These are phyloP conservation scores for Strobilomyces confusus DNA, from an alignment of 768 basidiomycete genomes.

Conservation along the genomic window DNA sequence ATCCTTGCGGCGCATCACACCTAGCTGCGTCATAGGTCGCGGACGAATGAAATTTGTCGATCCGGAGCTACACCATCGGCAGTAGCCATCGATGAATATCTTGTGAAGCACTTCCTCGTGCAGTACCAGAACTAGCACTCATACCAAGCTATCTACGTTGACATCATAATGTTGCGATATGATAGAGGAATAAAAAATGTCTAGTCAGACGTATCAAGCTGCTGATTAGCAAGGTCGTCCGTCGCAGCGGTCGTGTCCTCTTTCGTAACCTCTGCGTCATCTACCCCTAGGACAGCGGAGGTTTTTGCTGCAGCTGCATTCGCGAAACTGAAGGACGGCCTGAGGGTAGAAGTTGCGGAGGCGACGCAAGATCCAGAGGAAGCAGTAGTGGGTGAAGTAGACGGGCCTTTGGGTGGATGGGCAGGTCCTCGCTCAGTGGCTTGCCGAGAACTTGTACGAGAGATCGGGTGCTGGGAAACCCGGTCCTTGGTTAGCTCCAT, in stretches of 20 bases:
- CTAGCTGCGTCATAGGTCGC: constrained; percentile 38
- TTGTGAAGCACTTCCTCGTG: neutral
- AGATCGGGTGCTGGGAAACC: constrained; percentile 38
- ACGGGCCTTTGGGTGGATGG: constrained; percentile 32
- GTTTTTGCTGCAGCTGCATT: constrained; percentile 53
- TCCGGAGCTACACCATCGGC: constrained; percentile 43
- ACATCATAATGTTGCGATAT: constrained; percentile 6
- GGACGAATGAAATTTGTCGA: constrained; percentile 68
- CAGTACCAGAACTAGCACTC: neutral
- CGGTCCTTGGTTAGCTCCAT: constrained; percentile 42
- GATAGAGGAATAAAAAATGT: constrained; percentile 16
- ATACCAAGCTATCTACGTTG: neutral
- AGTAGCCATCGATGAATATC: constrained; percentile 6
- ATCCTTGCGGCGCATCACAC: neutral
- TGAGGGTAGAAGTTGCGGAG: constrained; percentile 44
- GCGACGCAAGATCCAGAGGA: constrained; percentile 23
- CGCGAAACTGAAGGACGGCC: constrained; percentile 79
- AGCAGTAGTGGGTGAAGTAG: constrained; percentile 17
- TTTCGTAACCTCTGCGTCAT: constrained; percentile 13
- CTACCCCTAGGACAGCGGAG: constrained; percentile 11
- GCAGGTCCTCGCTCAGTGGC: constrained; percentile 42
- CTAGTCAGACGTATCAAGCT: constrained; percentile 16
- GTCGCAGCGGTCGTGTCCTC: constrained; percentile 1
- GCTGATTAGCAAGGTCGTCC: constrained; percentile 16
- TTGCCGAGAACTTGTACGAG: constrained; percentile 45